Conservation (phyloP, 2,329 filamentous ascomycete genomes). For the Aspergillus neoniger region DNA sequence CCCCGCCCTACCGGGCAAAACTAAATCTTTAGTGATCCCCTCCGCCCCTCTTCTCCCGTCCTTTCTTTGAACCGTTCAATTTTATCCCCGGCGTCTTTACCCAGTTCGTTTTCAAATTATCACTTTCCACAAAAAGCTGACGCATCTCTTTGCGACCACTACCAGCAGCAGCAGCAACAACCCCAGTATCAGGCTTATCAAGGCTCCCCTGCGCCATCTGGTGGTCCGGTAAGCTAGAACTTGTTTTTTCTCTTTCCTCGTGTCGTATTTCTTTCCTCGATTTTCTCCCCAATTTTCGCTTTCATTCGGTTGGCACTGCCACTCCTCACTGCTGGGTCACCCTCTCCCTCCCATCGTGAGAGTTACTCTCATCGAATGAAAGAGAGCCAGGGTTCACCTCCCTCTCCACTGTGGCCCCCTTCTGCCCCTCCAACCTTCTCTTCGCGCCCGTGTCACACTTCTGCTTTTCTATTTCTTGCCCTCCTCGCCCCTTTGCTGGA, state of each 20-base stretch:
- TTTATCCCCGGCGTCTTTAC: not conserved
- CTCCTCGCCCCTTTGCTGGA: constrained; percentile 7
- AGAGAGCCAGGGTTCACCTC: not conserved
- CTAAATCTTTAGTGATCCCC: constrained; percentile 8
- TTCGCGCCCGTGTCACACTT: not conserved
- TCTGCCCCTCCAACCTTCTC: constrained; percentile 5
- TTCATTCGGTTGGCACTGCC: constrained; percentile 9
- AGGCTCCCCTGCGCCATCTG: constrained; percentile 37
- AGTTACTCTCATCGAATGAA: constrained; percentile 17
- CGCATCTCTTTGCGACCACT: constrained; percentile 6
- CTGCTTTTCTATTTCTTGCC: constrained; percentile 10
- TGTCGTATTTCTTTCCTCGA: constrained; percentile 5
- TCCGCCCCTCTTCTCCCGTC: constrained; percentile 11
- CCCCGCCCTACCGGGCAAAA: constrained; percentile 13
- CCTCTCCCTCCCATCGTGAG: constrained; percentile 10
- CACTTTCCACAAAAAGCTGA: not conserved
- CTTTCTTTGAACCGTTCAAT: not conserved
- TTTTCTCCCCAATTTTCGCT: not conserved
- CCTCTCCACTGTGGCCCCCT: constrained; percentile 9
- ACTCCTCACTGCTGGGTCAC: constrained; percentile 11
- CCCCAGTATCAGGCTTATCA: constrained; percentile 58
- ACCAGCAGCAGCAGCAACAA: constrained; percentile 22
- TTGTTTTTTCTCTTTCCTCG: constrained; percentile 17
- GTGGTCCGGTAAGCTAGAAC: constrained; percentile 39
- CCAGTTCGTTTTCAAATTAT: not conserved